Evolutionary conservation across 2,329 filamentous ascomycete genomes (phyloP).

Genomic region (Monosporascus sp.): DNA sequence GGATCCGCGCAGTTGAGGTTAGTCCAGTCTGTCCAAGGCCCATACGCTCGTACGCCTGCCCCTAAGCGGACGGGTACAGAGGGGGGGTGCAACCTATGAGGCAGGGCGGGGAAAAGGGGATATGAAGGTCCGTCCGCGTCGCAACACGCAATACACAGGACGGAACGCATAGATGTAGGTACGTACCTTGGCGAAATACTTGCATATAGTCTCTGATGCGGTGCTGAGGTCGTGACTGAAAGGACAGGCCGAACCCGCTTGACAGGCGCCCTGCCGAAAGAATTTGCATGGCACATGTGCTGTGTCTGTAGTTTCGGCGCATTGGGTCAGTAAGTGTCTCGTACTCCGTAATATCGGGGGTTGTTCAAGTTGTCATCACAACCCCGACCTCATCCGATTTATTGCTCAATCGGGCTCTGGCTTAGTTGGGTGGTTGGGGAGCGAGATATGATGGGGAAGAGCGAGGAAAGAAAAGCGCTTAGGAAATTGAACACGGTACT

Average conservation of each 20-base stretch:
- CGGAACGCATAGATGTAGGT: neutral
- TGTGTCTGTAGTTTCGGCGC: constrained; percentile 58
- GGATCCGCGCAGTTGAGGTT: constrained; percentile 18
- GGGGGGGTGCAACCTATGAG: neutral
- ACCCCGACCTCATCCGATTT: too few species aligned
- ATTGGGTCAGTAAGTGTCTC: constrained; percentile 3
- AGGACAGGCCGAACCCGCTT: constrained; percentile 91
- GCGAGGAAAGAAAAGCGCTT: constrained; percentile 3
- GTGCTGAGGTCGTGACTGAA: constrained; percentile 91
- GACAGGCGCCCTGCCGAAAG: constrained; percentile 92
- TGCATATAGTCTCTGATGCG: constrained; percentile 85
- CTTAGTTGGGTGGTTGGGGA: too few species aligned
- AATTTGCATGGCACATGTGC: constrained; percentile 99
- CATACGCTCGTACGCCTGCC: neutral
- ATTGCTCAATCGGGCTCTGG: too few species aligned
- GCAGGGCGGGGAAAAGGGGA: neutral
- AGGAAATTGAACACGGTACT: constrained; percentile 24
- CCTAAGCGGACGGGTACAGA: too few species aligned
- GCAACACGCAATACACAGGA: too few species aligned
- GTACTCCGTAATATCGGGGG: neutral
- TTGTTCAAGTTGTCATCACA: too few species aligned
- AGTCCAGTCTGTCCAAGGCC: constrained; percentile 7
- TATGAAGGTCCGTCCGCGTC: neutral
- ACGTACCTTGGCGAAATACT: constrained; percentile 95
- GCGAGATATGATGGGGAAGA: neutral